Conservation (phyloP, 2,329 filamentous ascomycete genomes). For the Pochonia chlamydosporia region DNA sequence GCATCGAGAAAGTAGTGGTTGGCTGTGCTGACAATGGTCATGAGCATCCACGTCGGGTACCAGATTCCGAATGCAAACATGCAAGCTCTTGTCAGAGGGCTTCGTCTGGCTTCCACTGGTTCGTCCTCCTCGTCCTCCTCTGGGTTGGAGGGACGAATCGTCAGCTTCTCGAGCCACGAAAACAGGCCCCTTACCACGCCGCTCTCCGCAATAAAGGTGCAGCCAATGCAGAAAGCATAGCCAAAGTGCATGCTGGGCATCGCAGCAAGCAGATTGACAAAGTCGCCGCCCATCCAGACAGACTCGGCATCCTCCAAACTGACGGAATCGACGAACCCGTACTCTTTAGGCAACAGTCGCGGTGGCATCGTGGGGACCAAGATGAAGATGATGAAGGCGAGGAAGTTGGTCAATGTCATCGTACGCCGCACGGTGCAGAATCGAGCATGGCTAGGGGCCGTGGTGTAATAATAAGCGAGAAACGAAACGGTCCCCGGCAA, state of each 20-base stretch:
- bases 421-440: constrained; percentile 47
- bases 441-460: constrained; percentile 53
- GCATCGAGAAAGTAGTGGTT: constrained; percentile 62
- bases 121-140: constrained; percentile 14
- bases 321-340: constrained; percentile 50
- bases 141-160: neutral
- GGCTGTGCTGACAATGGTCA: constrained; percentile 54
- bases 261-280: constrained; percentile 50
- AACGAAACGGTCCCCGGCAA: constrained; percentile 67
- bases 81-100: constrained; percentile 10
- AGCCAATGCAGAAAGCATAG: constrained; percentile 47
- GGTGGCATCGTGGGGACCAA: constrained; percentile 54
- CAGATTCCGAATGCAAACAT: constrained; percentile 35
- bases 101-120: constrained; percentile 14
- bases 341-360: constrained; percentile 49
- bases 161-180: constrained; percentile 5
- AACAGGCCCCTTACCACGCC: constrained; percentile 36
- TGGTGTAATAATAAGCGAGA: constrained; percentile 54
- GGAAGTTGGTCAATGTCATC: constrained; percentile 50
- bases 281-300: constrained; percentile 27
- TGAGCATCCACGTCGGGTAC: constrained; percentile 47
- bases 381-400: constrained; percentile 50
- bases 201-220: constrained; percentile 45
- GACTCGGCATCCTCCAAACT: constrained; percentile 31
- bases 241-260: constrained; percentile 54